Conservation (phyloP, 306 rosid genomes). For the Corylus avellana region DNA sequence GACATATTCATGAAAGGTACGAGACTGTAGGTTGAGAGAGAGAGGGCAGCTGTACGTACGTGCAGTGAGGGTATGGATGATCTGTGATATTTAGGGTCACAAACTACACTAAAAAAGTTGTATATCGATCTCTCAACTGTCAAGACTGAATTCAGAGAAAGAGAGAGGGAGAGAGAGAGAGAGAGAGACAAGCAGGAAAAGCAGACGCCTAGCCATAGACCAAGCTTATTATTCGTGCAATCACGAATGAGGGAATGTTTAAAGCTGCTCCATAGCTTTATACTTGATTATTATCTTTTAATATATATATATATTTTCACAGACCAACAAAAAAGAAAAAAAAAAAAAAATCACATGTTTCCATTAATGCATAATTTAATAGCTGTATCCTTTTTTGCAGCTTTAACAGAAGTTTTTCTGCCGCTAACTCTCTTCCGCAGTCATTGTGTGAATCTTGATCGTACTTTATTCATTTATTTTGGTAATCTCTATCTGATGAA, state of each 20-base stretch:
- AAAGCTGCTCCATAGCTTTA: constrained; percentile 40
- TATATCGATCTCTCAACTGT: constrained; percentile 21
- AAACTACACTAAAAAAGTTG: constrained; percentile 58
- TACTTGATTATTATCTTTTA: not conserved
- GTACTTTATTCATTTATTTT: constrained; percentile 14
- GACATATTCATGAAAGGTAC: constrained; percentile 16
- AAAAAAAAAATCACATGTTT: not conserved
- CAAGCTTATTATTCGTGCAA: constrained; percentile 18
- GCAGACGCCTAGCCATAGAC: constrained; percentile 3
- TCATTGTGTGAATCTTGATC: constrained; percentile 21
- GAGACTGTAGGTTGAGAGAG: constrained; percentile 27
- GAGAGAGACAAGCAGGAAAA: constrained; percentile 21
- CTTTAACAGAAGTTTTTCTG: constrained; percentile 28
- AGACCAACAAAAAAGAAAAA: not conserved
- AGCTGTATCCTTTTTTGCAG: constrained; percentile 14
- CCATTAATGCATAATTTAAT: constrained; percentile 18
- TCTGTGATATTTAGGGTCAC: constrained; percentile 43
- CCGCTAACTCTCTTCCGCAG: constrained; percentile 15
- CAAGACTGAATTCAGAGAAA: constrained; percentile 5
- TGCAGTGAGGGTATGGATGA: constrained; percentile 22
- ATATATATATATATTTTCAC: not conserved
- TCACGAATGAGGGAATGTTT: constrained; percentile 41
- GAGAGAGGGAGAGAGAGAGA: constrained; percentile 14
- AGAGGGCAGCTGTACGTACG: constrained; percentile 2
- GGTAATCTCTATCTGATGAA: constrained; percentile 10